A percentile compares a stretch with the other conserved stretches of the same genome.
Evolutionary conservation across 495 filamentous ascomycete genomes (phyloP).

Genomic region (Collariella sp.): DNA sequence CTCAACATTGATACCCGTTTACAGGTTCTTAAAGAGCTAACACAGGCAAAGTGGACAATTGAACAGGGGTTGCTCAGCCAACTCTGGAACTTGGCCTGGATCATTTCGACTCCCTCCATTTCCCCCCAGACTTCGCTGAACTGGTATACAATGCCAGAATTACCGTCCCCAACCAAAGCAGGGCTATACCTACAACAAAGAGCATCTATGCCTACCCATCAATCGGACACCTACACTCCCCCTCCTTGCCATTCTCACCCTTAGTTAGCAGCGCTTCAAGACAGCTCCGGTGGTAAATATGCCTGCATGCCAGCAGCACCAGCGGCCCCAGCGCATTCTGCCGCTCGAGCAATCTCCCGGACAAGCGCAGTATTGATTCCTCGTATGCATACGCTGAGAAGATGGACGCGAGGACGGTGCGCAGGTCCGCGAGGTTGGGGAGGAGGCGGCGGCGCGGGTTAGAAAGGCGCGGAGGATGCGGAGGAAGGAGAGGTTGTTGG

Average conservation of each 20-base stretch:
- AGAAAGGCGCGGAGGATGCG: slow-evolving; percentile 86
- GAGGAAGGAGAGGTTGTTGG: slow-evolving; percentile 67
- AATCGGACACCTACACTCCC: slow-evolving; percentile 48
- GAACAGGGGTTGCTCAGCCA: no score
- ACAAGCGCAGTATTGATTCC: slow-evolving; percentile 72
- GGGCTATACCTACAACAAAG: background rate
- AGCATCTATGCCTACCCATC: slow-evolving; percentile 31
- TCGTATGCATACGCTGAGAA: slow-evolving; percentile 96
- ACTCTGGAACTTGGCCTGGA: no score
- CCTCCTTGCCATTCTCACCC: slow-evolving; percentile 33
- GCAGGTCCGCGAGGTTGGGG: slow-evolving; percentile 83
- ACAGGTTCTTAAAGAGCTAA: no score
- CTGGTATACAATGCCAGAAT: background rate
- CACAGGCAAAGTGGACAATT: no score
- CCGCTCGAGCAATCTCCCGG: slow-evolving; percentile 78
- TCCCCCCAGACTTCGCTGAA: background rate
- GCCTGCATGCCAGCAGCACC: slow-evolving; percentile 52
- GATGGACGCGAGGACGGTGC: slow-evolving; percentile 74
- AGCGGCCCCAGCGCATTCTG: slow-evolving; percentile 38
- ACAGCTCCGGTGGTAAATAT: slow-evolving; percentile 55
- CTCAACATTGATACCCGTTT: background rate
- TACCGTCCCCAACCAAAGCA: background rate
- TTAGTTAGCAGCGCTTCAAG: slow-evolving; percentile 47
- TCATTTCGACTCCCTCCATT: no score
- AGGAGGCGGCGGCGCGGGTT: slow-evolving; percentile 67